A percentile compares a stretch with the other conserved stretches of the same genome.
Evolutionary conservation across 73 alveolate species (phyloP).

Genomic region (Tetrahymena malaccensis): DNA sequence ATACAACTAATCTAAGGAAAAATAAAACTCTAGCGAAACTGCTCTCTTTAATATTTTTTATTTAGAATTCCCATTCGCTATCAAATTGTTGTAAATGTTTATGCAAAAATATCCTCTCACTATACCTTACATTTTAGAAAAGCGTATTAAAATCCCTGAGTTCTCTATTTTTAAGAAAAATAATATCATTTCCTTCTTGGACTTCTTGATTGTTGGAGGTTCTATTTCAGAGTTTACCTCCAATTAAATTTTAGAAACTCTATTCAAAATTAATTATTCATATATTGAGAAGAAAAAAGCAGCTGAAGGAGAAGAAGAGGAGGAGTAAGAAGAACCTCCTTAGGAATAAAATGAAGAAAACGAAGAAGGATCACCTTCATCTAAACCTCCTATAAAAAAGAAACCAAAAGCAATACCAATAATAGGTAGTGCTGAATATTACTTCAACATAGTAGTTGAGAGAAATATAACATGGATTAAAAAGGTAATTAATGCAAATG

Average conservation of each 20-base stretch:
- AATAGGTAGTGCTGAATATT: not conserved
- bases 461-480: not conserved
- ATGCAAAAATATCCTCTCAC: not conserved
- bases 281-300: not conserved
- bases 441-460: not conserved
- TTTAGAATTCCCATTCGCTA: not conserved
- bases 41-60: not conserved
- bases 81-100: not conserved
- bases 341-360: not conserved
- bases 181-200: not conserved
- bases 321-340: not conserved
- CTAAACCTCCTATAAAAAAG: not conserved
- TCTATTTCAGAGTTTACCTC: not conserved
- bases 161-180: not conserved
- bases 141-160: not conserved
- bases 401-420: not conserved
- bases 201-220: not conserved
- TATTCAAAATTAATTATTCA: not conserved
- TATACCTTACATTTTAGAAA: not conserved
- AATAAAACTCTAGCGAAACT: not conserved
- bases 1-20: not conserved
- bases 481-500: not conserved
- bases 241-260: not conserved
- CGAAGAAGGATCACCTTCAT: not conserved
- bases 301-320: not conserved